Percentiles rank a stretch among this genome's conserved stretches.
phyloP scores from a whole-genome alignment of 345 rosid genomes.

The Lagerstroemia speciosa region DNA sequence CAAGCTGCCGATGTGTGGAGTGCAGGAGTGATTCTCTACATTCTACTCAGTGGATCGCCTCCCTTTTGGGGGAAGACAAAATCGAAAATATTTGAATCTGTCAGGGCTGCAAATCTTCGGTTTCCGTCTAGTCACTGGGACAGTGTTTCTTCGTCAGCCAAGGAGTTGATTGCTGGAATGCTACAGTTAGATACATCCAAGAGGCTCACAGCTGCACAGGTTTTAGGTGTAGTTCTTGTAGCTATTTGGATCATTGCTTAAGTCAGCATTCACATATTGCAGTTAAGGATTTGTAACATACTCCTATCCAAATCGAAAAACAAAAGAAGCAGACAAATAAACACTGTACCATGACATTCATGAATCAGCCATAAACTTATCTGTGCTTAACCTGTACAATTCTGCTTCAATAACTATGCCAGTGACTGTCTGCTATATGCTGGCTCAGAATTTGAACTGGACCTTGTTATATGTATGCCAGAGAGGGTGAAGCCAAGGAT shows the following conservation, averaged over 20 bases:
- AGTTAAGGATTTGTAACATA: neutral
- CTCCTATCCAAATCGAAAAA: too few species aligned
- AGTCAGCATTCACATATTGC: neutral
- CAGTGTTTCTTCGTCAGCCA: slow-evolving; percentile 47
- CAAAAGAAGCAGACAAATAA: too few species aligned
- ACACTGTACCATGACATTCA: neutral
- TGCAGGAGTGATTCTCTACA: slow-evolving; percentile 60
- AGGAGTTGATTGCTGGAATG: slow-evolving; percentile 61
- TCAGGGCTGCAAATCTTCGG: slow-evolving; percentile 63
- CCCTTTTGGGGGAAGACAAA: slow-evolving; percentile 77
- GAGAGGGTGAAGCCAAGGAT: too few species aligned
- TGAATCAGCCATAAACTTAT: too few species aligned
- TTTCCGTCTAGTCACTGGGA: slow-evolving; percentile 69
- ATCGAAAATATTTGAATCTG: slow-evolving; percentile 76
- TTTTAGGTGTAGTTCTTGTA: slow-evolving; percentile 37
- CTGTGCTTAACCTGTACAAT: too few species aligned
- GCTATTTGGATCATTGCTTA: neutral
- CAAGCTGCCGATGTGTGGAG: slow-evolving; percentile 73
- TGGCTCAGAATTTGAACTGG: too few species aligned
- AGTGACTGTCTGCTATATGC: too few species aligned
- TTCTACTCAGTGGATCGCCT: slow-evolving; percentile 55
- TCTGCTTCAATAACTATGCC: too few species aligned
- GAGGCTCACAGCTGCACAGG: slow-evolving; percentile 57
- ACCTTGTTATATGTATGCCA: too few species aligned
- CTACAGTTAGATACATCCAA: slow-evolving; percentile 59